These are phyloP conservation scores for Vitis cinerea DNA, from an alignment of 164 flowering plant genomes.

Conservation along the genomic window DNA sequence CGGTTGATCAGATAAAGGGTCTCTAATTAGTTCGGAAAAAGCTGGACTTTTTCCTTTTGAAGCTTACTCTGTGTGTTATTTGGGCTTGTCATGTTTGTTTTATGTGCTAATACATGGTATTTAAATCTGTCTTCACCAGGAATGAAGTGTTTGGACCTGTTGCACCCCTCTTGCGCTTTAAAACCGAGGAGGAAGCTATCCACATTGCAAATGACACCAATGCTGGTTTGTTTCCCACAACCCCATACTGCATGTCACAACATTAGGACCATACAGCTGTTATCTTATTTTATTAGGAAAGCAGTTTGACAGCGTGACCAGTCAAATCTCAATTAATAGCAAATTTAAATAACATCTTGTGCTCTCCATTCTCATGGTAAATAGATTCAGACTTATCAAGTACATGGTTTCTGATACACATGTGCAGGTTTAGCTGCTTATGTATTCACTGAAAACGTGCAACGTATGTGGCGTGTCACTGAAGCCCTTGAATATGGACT, in stretches of 20 bases:
- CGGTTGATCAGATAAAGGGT: too few relatives aligned
- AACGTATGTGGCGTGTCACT: constrained; percentile 90
- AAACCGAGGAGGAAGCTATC: constrained; percentile 94
- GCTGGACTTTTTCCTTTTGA: too few relatives aligned
- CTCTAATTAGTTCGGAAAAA: too few relatives aligned
- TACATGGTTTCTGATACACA: background rate
- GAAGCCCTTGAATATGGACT: constrained; percentile 98
- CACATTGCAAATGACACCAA: constrained; percentile 84
- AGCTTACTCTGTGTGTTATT: background rate
- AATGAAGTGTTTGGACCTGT: constrained; percentile 98
- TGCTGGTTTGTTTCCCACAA: constrained; percentile 52
- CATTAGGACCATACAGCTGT: background rate
- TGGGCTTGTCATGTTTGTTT: background rate
- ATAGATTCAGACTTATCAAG: too few relatives aligned
- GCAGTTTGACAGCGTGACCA: background rate
- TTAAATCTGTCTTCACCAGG: constrained; percentile 30
- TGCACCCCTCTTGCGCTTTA: constrained; percentile 82
- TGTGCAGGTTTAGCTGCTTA: constrained; percentile 88
- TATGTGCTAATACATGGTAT: background rate
- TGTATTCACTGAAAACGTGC: constrained; percentile 69
- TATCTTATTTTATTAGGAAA: constrained; percentile 3
- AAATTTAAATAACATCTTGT: too few relatives aligned
- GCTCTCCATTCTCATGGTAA: too few relatives aligned
- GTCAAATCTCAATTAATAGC: background rate
- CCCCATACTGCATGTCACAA: too few relatives aligned